phyloP scores from a whole-genome alignment of 2,329 filamentous ascomycete genomes.

The Dothideomycetes sp. region DNA sequence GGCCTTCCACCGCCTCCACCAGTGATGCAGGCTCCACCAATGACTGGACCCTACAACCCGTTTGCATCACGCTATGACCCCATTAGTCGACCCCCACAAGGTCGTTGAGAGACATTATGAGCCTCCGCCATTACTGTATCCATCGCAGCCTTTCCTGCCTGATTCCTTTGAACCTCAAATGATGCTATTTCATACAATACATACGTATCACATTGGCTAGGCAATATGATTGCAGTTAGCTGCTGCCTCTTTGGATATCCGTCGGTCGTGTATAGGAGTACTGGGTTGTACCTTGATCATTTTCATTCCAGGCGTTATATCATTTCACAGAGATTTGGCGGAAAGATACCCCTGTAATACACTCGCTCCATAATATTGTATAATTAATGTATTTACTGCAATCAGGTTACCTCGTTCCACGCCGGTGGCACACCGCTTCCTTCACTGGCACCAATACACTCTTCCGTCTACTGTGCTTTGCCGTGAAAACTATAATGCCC shows the following conservation, averaged over 20 bases:
- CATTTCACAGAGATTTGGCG: neutral
- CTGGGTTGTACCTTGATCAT: too few species aligned
- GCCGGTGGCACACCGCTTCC: neutral
- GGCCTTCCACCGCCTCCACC: conserved; percentile 6
- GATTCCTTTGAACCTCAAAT: too few species aligned
- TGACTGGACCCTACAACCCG: conserved; percentile 23
- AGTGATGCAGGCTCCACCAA: conserved; percentile 21
- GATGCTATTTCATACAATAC: too few species aligned
- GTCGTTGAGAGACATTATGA: too few species aligned
- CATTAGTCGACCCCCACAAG: neutral
- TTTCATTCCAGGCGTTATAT: neutral
- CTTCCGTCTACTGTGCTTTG: too few species aligned
- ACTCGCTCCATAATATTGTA: conserved; percentile 7
- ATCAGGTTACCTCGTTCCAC: neutral
- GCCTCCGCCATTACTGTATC: too few species aligned
- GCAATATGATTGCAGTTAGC: too few species aligned
- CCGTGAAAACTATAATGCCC: too few species aligned
- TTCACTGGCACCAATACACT: too few species aligned
- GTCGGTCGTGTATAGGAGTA: neutral
- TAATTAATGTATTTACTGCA: conserved; percentile 1
- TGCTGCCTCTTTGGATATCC: conserved; percentile 1
- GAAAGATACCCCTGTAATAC: conserved; percentile 8
- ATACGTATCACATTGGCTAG: too few species aligned
- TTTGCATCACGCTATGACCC: conserved; percentile 13
- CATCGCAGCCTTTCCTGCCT: too few species aligned